Evolutionary conservation across 495 filamentous ascomycete genomes (phyloP).

Genomic region (Xylaria grammica): DNA sequence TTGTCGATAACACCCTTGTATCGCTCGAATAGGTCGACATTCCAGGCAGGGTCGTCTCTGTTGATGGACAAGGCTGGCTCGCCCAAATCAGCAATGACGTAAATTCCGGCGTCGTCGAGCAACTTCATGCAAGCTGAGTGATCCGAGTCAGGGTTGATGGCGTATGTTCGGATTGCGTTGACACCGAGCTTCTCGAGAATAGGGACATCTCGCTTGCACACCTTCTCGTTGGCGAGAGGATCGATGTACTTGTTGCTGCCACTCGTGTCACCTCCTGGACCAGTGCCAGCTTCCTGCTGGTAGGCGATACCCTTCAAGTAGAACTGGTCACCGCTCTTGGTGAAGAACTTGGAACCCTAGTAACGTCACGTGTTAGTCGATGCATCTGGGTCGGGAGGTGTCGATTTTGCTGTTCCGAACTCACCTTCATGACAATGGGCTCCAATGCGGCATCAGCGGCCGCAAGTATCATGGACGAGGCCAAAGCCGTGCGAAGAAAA

Average conservation of each 20-base stretch:
- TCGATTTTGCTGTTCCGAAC: neutral
- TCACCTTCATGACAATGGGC: conserved; percentile 72
- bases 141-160: conserved; percentile 77
- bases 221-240: conserved; percentile 71
- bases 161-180: conserved; percentile 93
- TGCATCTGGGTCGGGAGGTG: no score
- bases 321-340: conserved; percentile 75
- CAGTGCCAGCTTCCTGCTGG: conserved; percentile 62
- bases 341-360: conserved; percentile 67
- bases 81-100: conserved; percentile 88
- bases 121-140: conserved; percentile 86
- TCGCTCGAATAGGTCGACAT: conserved; percentile 70
- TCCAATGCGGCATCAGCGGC: conserved; percentile 62
- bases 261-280: conserved; percentile 42
- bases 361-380: neutral
- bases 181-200: conserved; percentile 75
- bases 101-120: conserved; percentile 86
- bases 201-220: conserved; percentile 85
- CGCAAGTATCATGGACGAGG: conserved; percentile 51
- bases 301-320: conserved; percentile 90
- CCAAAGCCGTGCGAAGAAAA: conserved; percentile 48
- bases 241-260: conserved; percentile 55
- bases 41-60: conserved; percentile 77
- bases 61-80: conserved; percentile 83
- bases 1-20: conserved; percentile 87